Conservation (phyloP, 495 filamentous ascomycete genomes). For the Cercophora samala region DNA sequence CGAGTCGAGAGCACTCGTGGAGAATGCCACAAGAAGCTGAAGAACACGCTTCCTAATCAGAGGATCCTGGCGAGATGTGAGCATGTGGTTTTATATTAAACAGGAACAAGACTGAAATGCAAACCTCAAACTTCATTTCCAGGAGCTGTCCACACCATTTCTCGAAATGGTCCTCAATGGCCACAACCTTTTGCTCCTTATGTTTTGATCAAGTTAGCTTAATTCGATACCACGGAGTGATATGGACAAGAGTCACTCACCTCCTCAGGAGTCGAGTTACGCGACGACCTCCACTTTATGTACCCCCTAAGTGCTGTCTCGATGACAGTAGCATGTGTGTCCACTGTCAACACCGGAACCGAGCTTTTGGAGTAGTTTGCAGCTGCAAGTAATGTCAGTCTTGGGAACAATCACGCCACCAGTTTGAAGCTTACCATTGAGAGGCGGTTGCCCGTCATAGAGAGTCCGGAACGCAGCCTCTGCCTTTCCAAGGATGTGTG, state of each 20-base stretch:
- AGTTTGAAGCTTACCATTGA: conserved; percentile 55
- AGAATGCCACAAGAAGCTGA: conserved; percentile 80
- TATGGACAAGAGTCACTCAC: conserved; percentile 31
- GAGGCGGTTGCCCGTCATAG: conserved; percentile 65
- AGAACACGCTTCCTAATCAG: conserved; percentile 79
- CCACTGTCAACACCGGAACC: conserved; percentile 69
- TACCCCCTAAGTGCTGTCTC: conserved; percentile 91
- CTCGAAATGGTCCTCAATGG: conserved; percentile 67
- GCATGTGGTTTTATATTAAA: conserved; percentile 2
- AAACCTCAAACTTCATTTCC: conserved; percentile 66
- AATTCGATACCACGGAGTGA: conserved; percentile 10
- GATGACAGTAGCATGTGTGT: conserved; percentile 85
- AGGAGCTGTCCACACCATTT: conserved; percentile 76
- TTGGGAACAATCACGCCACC: neutral
- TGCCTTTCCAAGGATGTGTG: conserved; percentile 75
- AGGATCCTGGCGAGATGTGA: conserved; percentile 59
- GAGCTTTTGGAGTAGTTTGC: conserved; percentile 78
- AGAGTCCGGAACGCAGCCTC: conserved; percentile 69
- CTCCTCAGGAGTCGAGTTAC: conserved; percentile 54
- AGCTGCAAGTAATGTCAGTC: conserved; percentile 47
- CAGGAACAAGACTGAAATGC: conserved; percentile 3
- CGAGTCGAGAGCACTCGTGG: conserved; percentile 73
- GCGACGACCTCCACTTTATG: conserved; percentile 66
- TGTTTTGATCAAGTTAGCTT: conserved; percentile 14
- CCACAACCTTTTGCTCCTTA: conserved; percentile 57